Evolutionary conservation across 805 yeast genomes (phyloP).

Genomic region (Blastobotrys americana): DNA sequence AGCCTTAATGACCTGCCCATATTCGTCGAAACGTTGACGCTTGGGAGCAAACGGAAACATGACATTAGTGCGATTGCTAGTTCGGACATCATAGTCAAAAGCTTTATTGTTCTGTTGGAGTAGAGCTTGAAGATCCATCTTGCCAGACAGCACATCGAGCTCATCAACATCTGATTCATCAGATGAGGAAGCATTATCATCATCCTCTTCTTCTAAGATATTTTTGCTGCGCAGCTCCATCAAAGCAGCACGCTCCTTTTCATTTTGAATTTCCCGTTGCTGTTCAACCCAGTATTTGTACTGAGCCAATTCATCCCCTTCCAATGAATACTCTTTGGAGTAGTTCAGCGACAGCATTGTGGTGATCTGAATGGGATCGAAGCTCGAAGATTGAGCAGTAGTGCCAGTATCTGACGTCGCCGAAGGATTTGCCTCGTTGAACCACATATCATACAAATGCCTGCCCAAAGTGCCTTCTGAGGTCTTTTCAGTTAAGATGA

Average conservation of each 20-base stretch:
- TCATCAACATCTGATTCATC: slow-evolving; percentile 27
- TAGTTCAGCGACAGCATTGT: slow-evolving; percentile 15
- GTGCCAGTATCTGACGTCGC: not conserved
- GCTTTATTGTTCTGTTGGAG: slow-evolving; percentile 28
- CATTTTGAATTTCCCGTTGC: slow-evolving; percentile 18
- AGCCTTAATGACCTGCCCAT: slow-evolving; percentile 69
- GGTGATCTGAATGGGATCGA: slow-evolving; percentile 8
- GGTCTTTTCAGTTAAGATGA: slow-evolving; percentile 67
- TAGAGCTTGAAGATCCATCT: slow-evolving; percentile 24
- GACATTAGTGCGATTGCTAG: slow-evolving; percentile 37
- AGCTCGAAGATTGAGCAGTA: not conserved
- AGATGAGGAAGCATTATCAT: slow-evolving; percentile 20
- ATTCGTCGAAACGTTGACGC: slow-evolving; percentile 68
- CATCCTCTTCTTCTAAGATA: slow-evolving; percentile 32
- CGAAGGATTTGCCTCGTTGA: slow-evolving; percentile 3
- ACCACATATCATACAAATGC: slow-evolving; percentile 36
- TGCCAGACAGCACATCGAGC: slow-evolving; percentile 20
- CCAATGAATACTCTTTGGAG: slow-evolving; percentile 24
- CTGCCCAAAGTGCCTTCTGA: slow-evolving; percentile 42
- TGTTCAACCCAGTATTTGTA: slow-evolving; percentile 20
- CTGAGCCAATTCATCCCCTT: slow-evolving; percentile 30
- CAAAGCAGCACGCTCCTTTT: slow-evolving; percentile 18
- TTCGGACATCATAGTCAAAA: slow-evolving; percentile 49
- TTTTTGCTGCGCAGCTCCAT: slow-evolving; percentile 33
- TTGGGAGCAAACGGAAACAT: slow-evolving; percentile 72